Conservation (phyloP, 192 early-diverging fungal genomes). For the Chytriomyces confervae region DNA sequence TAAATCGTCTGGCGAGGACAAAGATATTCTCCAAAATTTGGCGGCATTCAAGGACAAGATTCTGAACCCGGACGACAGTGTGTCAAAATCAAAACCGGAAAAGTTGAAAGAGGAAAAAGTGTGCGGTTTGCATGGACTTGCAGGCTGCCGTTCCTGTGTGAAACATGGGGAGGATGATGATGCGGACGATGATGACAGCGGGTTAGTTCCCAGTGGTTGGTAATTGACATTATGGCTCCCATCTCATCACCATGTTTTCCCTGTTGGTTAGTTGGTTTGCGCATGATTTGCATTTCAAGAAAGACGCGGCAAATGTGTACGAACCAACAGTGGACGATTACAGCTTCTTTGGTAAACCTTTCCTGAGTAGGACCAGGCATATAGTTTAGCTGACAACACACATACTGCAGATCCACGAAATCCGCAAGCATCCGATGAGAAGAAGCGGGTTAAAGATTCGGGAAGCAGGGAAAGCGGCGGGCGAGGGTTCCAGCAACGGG, state of each 20-base stretch:
- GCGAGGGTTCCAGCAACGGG: neutral
- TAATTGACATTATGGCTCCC: no score
- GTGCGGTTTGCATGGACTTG: slow-evolving; percentile 74
- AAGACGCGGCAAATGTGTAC: slow-evolving; percentile 65
- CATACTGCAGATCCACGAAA: slow-evolving; percentile 18
- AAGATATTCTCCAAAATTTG: slow-evolving; percentile 18
- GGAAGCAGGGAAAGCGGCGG: neutral
- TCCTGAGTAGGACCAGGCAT: neutral
- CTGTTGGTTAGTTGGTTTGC: slow-evolving; percentile 67
- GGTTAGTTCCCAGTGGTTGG: slow-evolving; percentile 5
- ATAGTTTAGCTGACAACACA: neutral
- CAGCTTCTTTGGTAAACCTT: slow-evolving; percentile 32
- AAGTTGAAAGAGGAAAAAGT: slow-evolving; percentile 36
- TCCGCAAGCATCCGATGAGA: slow-evolving; percentile 1
- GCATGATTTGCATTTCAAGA: slow-evolving; percentile 77
- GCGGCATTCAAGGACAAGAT: slow-evolving; percentile 32
- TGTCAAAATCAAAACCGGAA: slow-evolving; percentile 4
- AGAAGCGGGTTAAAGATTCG: neutral
- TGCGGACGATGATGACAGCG: slow-evolving; percentile 57
- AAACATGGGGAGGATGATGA: slow-evolving; percentile 55
- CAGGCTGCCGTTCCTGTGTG: slow-evolving; percentile 73
- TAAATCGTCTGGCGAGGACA: slow-evolving; percentile 22
- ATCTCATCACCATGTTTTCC: no score
- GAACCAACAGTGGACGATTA: slow-evolving; percentile 60
- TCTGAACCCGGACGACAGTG: neutral